Percentiles rank a stretch among this genome's conserved stretches.
These are phyloP conservation scores for Gossypium australe DNA, from an alignment of 345 rosid species.

Conservation along the genomic window DNA sequence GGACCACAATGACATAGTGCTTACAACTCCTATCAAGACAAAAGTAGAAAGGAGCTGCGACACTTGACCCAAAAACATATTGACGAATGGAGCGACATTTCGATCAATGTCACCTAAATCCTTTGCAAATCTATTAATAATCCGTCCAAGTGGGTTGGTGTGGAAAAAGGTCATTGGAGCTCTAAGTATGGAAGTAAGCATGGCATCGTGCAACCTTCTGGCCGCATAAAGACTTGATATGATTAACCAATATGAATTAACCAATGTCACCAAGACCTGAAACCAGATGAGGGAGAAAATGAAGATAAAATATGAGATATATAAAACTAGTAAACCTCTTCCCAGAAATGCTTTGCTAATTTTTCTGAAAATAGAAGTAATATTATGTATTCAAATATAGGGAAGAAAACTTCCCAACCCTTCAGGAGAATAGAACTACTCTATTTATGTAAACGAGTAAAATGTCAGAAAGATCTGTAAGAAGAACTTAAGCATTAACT, in stretches of 20 bases:
- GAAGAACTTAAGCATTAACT: conserved; percentile 6
- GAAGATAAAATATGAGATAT: background rate
- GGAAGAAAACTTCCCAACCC: background rate
- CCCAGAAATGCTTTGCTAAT: background rate
- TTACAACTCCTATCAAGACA: conserved; percentile 88
- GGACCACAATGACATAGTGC: conserved; percentile 98
- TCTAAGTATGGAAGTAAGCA: conserved; percentile 85
- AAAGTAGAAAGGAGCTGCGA: conserved; percentile 91
- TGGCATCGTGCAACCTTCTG: conserved; percentile 80
- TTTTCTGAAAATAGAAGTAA: background rate
- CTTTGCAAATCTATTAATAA: conserved; percentile 95
- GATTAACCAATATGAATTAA: conserved; percentile 89
- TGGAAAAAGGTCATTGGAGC: conserved; percentile 99
- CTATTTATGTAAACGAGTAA: background rate
- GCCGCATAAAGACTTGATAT: conserved; percentile 87
- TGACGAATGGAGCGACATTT: conserved; percentile 58
- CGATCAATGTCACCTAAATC: conserved; percentile 96
- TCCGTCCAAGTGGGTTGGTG: conserved; percentile 90
- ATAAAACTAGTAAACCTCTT: background rate
- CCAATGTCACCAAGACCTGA: conserved; percentile 76
- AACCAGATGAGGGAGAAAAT: conserved; percentile 15
- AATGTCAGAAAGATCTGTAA: background rate
- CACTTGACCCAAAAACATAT: conserved; percentile 79
- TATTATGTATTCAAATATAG: background rate
- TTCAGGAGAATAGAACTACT: background rate